These are phyloP conservation scores for Saturnispora dispora DNA, from an alignment of 805 yeast species.

Conservation along the genomic window DNA sequence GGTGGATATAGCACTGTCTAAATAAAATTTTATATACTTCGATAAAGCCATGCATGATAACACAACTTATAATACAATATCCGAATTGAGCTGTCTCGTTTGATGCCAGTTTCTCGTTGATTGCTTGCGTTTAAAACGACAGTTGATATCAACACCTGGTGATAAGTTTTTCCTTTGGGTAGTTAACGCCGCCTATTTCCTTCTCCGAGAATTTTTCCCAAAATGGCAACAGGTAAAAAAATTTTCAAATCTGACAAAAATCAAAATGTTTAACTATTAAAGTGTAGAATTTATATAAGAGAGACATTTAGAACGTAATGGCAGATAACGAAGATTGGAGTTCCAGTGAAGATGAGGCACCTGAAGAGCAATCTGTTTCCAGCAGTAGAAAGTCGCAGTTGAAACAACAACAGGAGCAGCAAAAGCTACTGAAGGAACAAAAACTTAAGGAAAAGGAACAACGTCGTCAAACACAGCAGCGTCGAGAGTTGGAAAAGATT, in stretches of 20 bases:
- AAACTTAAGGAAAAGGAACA: constrained; percentile 12
- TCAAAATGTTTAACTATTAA: neutral
- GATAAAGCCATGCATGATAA: no score
- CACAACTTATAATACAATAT: no score
- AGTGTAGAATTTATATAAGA: neutral
- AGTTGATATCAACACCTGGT: no score
- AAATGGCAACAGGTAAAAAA: neutral
- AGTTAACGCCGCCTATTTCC: neutral
- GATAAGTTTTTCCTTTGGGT: neutral
- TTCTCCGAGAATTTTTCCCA: neutral
- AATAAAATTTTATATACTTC: no score
- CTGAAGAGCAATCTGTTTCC: constrained; percentile 36
- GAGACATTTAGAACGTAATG: neutral
- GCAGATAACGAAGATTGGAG: constrained; percentile 1
- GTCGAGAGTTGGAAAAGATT: constrained; percentile 27
- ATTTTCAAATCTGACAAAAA: neutral
- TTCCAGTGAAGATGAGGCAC: constrained; percentile 35
- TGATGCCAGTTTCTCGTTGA: no score
- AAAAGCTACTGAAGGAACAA: constrained; percentile 10
- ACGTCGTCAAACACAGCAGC: constrained; percentile 26
- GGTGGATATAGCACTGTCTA: constrained; percentile 62
- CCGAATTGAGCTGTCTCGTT: no score
- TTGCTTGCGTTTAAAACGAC: no score
- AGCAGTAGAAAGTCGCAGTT: constrained; percentile 12
- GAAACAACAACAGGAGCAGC: constrained; percentile 21